Evolutionary conservation across 176 grass and related monocot genomes (phyloP).

Genomic region (Oryza longistaminata): DNA sequence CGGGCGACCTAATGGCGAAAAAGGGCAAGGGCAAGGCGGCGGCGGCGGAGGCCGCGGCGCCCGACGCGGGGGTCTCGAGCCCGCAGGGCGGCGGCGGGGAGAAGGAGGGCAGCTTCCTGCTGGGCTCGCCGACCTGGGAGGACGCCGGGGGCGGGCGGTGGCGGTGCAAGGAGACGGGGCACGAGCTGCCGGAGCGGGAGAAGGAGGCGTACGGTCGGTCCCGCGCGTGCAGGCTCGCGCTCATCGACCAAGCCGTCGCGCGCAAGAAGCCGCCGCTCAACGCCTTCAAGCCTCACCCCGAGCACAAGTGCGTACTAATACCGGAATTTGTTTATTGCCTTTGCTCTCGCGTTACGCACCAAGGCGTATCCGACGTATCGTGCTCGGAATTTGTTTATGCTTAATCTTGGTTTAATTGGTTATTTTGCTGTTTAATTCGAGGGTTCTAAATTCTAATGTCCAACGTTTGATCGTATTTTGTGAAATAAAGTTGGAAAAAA

Average conservation of each 20-base stretch:
- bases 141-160: constrained; percentile 63
- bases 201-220: constrained; percentile 68
- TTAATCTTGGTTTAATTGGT: neutral
- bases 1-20: constrained; percentile 51
- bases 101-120: constrained; percentile 84
- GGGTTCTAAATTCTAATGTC: neutral
- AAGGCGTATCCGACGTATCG: neutral
- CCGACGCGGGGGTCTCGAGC: constrained; percentile 24
- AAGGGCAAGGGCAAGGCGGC: constrained; percentile 42
- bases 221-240: constrained; percentile 73
- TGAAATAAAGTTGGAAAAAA: neutral
- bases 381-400: neutral
- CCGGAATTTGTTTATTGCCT: neutral
- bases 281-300: constrained; percentile 74
- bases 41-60: neutral
- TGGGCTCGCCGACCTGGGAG: constrained; percentile 75
- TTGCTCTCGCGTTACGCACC: neutral
- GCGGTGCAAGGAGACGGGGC: constrained; percentile 81
- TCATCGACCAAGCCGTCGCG: constrained; percentile 70
- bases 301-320: constrained; percentile 54
- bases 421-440: neutral
- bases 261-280: constrained; percentile 76
- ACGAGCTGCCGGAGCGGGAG: constrained; percentile 82
- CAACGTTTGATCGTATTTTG: neutral
- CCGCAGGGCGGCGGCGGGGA: constrained; percentile 31